These are phyloP conservation scores for Mesembryanthemum crystallinum DNA, from an alignment of 148 eudicot genomes.

Conservation along the genomic window DNA sequence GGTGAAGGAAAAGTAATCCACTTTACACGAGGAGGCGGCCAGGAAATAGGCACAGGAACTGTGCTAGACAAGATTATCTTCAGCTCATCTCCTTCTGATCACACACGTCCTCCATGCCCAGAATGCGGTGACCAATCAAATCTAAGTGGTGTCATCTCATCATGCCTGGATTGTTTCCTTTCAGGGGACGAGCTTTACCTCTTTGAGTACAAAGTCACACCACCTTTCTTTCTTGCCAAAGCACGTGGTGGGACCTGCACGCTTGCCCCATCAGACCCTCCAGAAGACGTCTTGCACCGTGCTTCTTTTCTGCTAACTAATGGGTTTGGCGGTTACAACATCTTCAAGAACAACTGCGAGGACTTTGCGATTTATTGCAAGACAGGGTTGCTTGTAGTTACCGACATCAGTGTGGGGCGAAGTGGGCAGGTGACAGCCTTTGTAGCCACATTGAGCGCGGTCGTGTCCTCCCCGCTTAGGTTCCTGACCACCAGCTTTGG, in stretches of 20 bases:
- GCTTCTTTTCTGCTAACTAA: constrained; percentile 67
- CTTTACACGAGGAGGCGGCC: constrained; percentile 84
- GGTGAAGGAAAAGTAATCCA: constrained; percentile 85
- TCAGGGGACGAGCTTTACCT: constrained; percentile 69
- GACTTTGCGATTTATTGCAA: constrained; percentile 87
- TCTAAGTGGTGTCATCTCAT: constrained; percentile 67
- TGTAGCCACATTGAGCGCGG: constrained; percentile 59
- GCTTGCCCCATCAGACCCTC: constrained; percentile 63
- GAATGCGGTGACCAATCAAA: constrained; percentile 70
- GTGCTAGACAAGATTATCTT: constrained; percentile 59
- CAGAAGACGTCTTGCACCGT: constrained; percentile 66
- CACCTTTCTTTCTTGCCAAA: constrained; percentile 62
- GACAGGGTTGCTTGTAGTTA: constrained; percentile 70
- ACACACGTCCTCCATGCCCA: constrained; percentile 49
- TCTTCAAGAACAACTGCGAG: constrained; percentile 96
- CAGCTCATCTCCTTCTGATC: constrained; percentile 55
- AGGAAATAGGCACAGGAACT: constrained; percentile 87
- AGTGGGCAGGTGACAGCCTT: constrained; percentile 83
- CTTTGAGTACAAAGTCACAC: constrained; percentile 59
- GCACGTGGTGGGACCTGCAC: constrained; percentile 96
- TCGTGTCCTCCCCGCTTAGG: constrained; percentile 71
- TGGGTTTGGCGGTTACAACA: constrained; percentile 78
- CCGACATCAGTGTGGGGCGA: constrained; percentile 65
- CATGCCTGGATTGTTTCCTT: constrained; percentile 91
- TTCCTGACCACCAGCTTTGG: constrained; percentile 55